Evolutionary conservation across 495 filamentous ascomycete genomes (phyloP).

Genomic region (Lichina pygmaea): DNA sequence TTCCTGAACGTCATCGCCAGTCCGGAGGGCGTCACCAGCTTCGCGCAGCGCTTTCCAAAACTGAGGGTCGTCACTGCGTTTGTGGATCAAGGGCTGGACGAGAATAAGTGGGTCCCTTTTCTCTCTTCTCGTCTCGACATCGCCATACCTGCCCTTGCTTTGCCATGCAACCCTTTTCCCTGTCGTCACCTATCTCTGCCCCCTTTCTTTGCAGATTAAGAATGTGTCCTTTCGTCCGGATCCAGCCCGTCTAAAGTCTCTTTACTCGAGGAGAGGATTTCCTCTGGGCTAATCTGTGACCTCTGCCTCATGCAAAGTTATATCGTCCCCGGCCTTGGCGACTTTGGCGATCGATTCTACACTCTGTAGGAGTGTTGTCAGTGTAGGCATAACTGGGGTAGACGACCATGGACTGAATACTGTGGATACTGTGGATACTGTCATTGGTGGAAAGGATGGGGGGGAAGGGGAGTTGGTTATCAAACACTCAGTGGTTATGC

Average conservation of each 20-base stretch:
- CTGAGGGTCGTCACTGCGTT: conserved; percentile 89
- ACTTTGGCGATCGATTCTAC: conserved; percentile 94
- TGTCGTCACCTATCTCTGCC: not conserved
- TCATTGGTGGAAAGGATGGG: no score
- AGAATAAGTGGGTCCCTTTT: conserved; percentile 54
- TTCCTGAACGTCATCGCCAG: conserved; percentile 94
- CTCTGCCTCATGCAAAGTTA: conserved; percentile 30
- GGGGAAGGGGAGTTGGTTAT: no score
- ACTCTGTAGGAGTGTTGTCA: conserved; percentile 31
- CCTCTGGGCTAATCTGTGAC: conserved; percentile 6
- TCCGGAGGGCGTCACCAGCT: conserved; percentile 70
- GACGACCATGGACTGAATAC: no score
- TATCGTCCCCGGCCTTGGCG: conserved; percentile 82
- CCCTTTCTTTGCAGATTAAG: no score
- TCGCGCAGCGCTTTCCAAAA: conserved; percentile 78
- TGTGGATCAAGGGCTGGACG: conserved; percentile 78
- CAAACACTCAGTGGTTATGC: no score
- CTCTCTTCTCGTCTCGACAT: not conserved
- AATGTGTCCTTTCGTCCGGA: no score
- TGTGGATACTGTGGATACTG: no score
- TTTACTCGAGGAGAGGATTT: not conserved
- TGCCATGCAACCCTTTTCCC: not conserved
- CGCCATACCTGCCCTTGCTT: not conserved
- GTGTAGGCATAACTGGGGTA: no score
- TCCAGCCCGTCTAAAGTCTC: not conserved